Percentiles rank a stretch among this genome's conserved stretches.
phyloP scores from a whole-genome alignment of 768 basidiomycete genomes.

The Tulasnella sp. region DNA sequence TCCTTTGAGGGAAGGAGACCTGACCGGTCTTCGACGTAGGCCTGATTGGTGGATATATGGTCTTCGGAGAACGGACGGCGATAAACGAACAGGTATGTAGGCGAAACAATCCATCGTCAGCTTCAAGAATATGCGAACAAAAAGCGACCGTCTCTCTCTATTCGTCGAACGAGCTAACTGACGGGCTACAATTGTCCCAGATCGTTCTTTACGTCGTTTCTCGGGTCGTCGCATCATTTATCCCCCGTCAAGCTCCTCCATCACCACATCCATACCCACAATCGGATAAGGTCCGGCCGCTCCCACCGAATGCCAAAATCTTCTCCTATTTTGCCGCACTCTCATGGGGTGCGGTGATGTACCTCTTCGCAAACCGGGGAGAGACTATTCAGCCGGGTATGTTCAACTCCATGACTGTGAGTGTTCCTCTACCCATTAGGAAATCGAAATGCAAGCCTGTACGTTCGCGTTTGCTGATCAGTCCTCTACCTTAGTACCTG shows the following conservation, averaged over 20 bases:
- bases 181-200: constrained; percentile 39
- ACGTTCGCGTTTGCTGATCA: no score
- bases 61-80: constrained; percentile 76
- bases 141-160: no score
- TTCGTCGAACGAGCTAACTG: no score
- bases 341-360: constrained; percentile 96
- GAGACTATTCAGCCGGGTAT: constrained; percentile 94
- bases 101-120: neutral
- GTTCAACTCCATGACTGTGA: constrained; percentile 75
- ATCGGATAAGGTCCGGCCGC: constrained; percentile 34
- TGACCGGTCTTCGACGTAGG: constrained; percentile 25
- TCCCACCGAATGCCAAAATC: constrained; percentile 74
- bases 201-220: constrained; percentile 95
- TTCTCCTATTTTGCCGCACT: constrained; percentile 83
- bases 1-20: neutral
- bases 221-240: constrained; percentile 80
- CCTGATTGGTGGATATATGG: constrained; percentile 78
- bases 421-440: no score
- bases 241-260: constrained; percentile 56
- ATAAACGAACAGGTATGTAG: constrained; percentile 75
- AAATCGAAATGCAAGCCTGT: no score
- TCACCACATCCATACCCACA: constrained; percentile 26
- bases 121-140: no score
- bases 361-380: constrained; percentile 74
- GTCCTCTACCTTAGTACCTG: constrained; percentile 64